Evolutionary conservation across 805 yeast species (phyloP).

Genomic region (Lachancea waltii): DNA sequence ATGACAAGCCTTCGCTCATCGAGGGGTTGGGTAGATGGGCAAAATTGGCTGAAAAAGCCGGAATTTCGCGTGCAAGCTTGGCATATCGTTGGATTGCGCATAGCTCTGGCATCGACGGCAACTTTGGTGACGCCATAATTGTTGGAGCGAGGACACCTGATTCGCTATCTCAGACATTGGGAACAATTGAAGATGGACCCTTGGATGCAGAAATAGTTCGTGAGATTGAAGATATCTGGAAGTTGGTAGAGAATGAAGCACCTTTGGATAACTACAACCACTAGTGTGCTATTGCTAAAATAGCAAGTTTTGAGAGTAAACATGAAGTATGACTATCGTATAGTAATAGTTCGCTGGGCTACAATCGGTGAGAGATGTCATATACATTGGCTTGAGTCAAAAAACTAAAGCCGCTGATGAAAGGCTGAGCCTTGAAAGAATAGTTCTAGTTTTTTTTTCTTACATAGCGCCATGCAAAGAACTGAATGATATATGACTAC

Average conservation of each 20-base stretch:
- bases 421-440: too few species aligned
- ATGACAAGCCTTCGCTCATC: constrained; percentile 16
- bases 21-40: constrained; percentile 17
- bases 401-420: too few species aligned
- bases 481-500: too few species aligned
- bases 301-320: too few species aligned
- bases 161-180: constrained; percentile 17
- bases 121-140: constrained; percentile 19
- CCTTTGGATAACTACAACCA: constrained; percentile 17
- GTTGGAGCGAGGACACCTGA: constrained; percentile 17
- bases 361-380: too few species aligned
- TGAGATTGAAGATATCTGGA: constrained; percentile 22
- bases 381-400: too few species aligned
- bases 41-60: constrained; percentile 13
- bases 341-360: too few species aligned
- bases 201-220: constrained; percentile 16
- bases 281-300: too few species aligned
- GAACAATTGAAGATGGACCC: constrained; percentile 20
- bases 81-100: constrained; percentile 23
- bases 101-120: constrained; percentile 14
- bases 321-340: too few species aligned
- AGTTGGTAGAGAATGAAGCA: constrained; percentile 15
- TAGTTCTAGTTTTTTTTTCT: too few species aligned
- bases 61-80: constrained; percentile 13
- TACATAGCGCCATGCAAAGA: too few species aligned